Evolutionary conservation across 1,284 basidiomycete genomes (phyloP).

Genomic region (Tranzscheliella williamsii): DNA sequence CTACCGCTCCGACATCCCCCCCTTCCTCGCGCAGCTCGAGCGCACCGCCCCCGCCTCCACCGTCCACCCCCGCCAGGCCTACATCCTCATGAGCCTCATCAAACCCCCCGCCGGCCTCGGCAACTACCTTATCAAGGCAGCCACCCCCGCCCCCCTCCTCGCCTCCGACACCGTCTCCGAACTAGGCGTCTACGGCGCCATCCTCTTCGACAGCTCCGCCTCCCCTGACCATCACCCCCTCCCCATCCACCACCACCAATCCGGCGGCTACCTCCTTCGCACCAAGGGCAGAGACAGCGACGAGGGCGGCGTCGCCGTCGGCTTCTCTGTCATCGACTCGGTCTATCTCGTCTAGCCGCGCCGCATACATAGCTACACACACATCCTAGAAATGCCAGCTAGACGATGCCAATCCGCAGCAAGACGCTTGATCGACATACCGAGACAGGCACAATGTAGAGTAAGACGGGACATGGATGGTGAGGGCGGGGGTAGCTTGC

Average conservation of each 20-base stretch:
- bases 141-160: slow-evolving; percentile 32
- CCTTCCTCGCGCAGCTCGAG: slow-evolving; percentile 68
- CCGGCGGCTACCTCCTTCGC: slow-evolving; percentile 82
- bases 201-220: slow-evolving; percentile 68
- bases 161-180: slow-evolving; percentile 80
- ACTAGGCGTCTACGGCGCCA: slow-evolving; percentile 88
- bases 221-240: slow-evolving; percentile 19
- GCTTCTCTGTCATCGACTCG: slow-evolving; percentile 84
- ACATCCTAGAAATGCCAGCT: too few relatives aligned
- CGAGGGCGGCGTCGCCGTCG: slow-evolving; percentile 91
- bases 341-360: slow-evolving; percentile 69
- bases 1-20: slow-evolving; percentile 80
- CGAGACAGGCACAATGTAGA: neutral
- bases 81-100: slow-evolving; percentile 94
- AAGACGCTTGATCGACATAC: too few relatives aligned
- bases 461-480: neutral
- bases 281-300: slow-evolving; percentile 91
- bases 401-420: too few relatives aligned
- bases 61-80: slow-evolving; percentile 66
- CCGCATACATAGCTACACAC: too few relatives aligned
- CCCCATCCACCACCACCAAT: slow-evolving; percentile 65
- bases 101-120: slow-evolving; percentile 71
- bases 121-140: slow-evolving; percentile 74
- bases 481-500: too few relatives aligned
- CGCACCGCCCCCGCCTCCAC: slow-evolving; percentile 47